phyloP scores from a whole-genome alignment of 176 grass and related monocot genomes.

The Canna indica region DNA sequence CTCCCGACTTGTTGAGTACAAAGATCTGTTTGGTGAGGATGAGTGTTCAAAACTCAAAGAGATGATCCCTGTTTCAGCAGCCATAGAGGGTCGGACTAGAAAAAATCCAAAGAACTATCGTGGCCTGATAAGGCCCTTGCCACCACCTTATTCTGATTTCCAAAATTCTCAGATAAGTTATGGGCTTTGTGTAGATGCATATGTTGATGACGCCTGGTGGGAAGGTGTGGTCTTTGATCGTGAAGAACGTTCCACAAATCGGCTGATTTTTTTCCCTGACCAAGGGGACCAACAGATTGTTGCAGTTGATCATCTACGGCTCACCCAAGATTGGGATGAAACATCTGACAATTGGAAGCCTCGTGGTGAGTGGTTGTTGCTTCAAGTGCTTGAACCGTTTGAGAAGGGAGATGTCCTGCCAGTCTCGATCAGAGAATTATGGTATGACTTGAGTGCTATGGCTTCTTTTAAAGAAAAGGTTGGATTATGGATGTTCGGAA shows the following conservation, averaged over 20 bases:
- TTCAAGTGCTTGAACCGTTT: slow-evolving; percentile 38
- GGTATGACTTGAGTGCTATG: slow-evolving; percentile 43
- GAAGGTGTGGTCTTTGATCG: slow-evolving; percentile 71
- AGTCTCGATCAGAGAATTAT: slow-evolving; percentile 51
- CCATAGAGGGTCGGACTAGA: slow-evolving; percentile 18
- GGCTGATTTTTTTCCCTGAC: slow-evolving; percentile 61
- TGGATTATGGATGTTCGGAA: slow-evolving; percentile 44
- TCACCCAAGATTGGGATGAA: slow-evolving; percentile 66
- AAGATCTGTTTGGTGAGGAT: slow-evolving; percentile 14
- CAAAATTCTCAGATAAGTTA: slow-evolving; percentile 29
- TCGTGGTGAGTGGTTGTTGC: slow-evolving; percentile 59
- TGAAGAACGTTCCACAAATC: slow-evolving; percentile 30
- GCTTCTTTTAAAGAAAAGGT: slow-evolving; percentile 28
- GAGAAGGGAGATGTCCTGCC: slow-evolving; percentile 34
- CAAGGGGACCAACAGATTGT: slow-evolving; percentile 48
- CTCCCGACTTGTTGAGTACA: slow-evolving; percentile 17
- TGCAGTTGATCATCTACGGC: slow-evolving; percentile 30
- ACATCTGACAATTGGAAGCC: slow-evolving; percentile 48
- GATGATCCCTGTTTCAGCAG: slow-evolving; percentile 14
- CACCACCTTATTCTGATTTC: slow-evolving; percentile 24
- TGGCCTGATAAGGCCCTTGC: slow-evolving; percentile 27
- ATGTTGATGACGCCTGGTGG: slow-evolving; percentile 46
- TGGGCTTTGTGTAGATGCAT: slow-evolving; percentile 57
- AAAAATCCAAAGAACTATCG: background rate
- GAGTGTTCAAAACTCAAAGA: slow-evolving; percentile 10